These are phyloP conservation scores for Petrea volubilis DNA, from an alignment of 257 asterid species.

Conservation along the genomic window DNA sequence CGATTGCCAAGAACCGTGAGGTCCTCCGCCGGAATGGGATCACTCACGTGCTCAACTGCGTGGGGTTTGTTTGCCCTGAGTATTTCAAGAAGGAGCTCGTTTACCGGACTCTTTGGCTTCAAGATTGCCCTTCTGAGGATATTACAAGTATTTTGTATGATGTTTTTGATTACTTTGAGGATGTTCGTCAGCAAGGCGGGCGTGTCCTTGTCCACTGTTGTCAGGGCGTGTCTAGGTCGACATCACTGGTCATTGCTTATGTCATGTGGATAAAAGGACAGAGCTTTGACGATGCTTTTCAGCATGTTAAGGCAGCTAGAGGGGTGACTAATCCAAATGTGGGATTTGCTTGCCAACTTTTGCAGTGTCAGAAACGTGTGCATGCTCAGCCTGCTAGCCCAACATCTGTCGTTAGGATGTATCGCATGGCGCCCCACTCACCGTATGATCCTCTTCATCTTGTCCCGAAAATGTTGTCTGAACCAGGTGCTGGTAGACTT, in stretches of 20 bases:
- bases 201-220: constrained; percentile 93
- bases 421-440: constrained; percentile 89
- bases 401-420: constrained; percentile 71
- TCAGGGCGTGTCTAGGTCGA: constrained; percentile 91
- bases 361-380: constrained; percentile 71
- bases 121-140: constrained; percentile 90
- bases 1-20: constrained; percentile 75
- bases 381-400: constrained; percentile 95
- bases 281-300: constrained; percentile 87
- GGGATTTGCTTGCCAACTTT: constrained; percentile 86
- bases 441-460: constrained; percentile 91
- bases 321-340: constrained; percentile 90
- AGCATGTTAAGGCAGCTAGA: constrained; percentile 77
- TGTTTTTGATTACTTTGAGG: constrained; percentile 93
- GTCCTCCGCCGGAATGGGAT: constrained; percentile 64
- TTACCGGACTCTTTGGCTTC: constrained; percentile 93
- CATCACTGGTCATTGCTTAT: constrained; percentile 92
- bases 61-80: constrained; percentile 78
- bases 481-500: constrained; percentile 49
- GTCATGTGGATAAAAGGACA: constrained; percentile 90
- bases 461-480: constrained; percentile 49
- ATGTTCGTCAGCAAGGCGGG: constrained; percentile 78
- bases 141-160: constrained; percentile 87
- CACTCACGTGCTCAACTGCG: constrained; percentile 97
- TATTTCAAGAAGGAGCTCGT: constrained; percentile 78